Evolutionary conservation across 495 filamentous ascomycete species (phyloP).

Genomic region (Annulohypoxylon maeteangense): DNA sequence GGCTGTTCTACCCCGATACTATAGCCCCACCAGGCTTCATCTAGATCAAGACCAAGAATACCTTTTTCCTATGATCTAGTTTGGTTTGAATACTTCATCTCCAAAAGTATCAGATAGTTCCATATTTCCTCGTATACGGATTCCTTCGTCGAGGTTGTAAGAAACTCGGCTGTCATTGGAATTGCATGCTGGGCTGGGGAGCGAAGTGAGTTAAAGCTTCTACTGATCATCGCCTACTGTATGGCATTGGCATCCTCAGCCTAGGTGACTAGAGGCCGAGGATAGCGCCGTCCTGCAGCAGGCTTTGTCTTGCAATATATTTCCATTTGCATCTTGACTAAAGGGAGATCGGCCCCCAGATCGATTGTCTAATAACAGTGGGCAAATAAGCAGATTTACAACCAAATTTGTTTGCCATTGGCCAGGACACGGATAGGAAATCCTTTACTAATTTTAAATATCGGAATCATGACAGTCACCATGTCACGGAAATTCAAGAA

Average conservation of each 20-base stretch:
- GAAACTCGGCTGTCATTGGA: neutral
- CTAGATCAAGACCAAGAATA: conserved; percentile 9
- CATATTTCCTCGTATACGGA: conserved; percentile 15
- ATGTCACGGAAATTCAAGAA: neutral
- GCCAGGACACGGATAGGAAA: conserved; percentile 3
- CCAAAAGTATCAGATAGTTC: conserved; percentile 38
- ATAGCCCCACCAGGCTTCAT: conserved; percentile 3
- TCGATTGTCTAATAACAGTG: neutral
- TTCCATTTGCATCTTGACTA: neutral
- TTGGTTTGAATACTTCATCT: conserved; percentile 14
- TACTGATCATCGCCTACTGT: conserved; percentile 10
- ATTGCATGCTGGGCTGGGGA: conserved; percentile 6
- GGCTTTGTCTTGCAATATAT: conserved; percentile 7
- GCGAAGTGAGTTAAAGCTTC: conserved; percentile 10
- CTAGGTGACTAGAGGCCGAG: neutral
- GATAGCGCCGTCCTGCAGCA: conserved; percentile 2
- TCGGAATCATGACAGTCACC: neutral
- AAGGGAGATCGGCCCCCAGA: neutral
- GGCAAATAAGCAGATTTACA: neutral
- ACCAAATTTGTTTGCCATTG: conserved; percentile 1
- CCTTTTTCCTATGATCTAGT: conserved; percentile 12
- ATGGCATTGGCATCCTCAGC: conserved; percentile 8
- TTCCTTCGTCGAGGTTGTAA: conserved; percentile 18
- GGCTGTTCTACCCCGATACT: conserved; percentile 13
- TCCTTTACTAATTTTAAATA: neutral